Evolutionary conservation across 2,329 filamentous ascomycete species (phyloP).

Genomic region (Basipetospora chlamydospora): DNA sequence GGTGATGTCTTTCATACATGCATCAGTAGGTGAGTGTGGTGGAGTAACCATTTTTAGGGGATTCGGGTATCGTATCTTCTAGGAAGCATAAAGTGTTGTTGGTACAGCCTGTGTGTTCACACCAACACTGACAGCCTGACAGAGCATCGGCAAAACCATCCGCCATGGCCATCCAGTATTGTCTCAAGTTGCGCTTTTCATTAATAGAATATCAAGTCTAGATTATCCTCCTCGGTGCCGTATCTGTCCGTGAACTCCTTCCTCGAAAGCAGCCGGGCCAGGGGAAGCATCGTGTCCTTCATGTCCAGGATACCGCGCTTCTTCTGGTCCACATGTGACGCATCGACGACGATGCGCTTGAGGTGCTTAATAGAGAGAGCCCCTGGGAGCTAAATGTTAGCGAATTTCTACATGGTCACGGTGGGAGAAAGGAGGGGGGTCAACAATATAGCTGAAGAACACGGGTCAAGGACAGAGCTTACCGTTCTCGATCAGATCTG

Average conservation of each 20-base stretch:
- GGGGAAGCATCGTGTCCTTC: slow-evolving; percentile 75
- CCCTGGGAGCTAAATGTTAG: slow-evolving; percentile 21
- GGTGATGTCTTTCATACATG: too few relatives aligned
- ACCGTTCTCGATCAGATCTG: slow-evolving; percentile 72
- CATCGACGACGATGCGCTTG: slow-evolving; percentile 74
- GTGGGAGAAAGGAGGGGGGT: too few relatives aligned
- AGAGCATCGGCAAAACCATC: too few relatives aligned
- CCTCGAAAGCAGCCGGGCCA: slow-evolving; percentile 59
- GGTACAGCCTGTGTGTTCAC: too few relatives aligned
- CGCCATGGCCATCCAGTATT: too few relatives aligned
- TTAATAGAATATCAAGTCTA: slow-evolving; percentile 53
- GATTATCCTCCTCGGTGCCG: slow-evolving; percentile 37
- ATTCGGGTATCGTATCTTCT: too few relatives aligned
- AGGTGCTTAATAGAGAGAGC: slow-evolving; percentile 57
- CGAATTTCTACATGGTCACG: too few relatives aligned
- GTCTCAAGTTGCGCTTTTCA: not conserved
- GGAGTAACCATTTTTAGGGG: too few relatives aligned
- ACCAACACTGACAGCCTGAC: too few relatives aligned
- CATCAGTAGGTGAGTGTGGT: too few relatives aligned
- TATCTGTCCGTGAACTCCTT: slow-evolving; percentile 60
- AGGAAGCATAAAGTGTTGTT: too few relatives aligned
- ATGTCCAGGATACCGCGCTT: slow-evolving; percentile 89
- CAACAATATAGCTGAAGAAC: too few relatives aligned
- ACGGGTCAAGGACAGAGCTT: slow-evolving; percentile 14
- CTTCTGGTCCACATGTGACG: slow-evolving; percentile 87